phyloP scores from a whole-genome alignment of 345 rosid species.

The Trapa bicornis region DNA sequence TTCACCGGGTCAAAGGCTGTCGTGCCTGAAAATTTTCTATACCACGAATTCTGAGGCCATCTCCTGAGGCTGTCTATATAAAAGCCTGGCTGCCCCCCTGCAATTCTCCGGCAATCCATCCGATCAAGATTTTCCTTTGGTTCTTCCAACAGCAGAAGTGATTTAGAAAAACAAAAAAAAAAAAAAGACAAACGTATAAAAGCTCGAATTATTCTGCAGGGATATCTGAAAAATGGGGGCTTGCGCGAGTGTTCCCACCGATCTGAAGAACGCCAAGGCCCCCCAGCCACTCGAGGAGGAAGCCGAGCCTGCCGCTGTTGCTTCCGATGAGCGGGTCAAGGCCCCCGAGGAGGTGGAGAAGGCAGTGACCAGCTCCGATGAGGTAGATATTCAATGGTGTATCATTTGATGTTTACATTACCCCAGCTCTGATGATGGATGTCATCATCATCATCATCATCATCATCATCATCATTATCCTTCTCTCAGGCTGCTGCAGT shows the following conservation, averaged over 20 bases:
- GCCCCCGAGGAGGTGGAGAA: neutral
- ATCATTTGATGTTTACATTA: neutral
- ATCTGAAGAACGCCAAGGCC: neutral
- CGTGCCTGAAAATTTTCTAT: neutral
- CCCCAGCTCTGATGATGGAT: no score
- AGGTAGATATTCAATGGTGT: neutral
- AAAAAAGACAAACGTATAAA: neutral
- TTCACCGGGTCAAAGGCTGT: neutral
- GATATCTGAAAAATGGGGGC: neutral
- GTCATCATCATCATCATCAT: neutral
- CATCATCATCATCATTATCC: neutral
- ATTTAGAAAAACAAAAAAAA: neutral
- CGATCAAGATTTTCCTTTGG: neutral
- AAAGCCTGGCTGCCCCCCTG: neutral
- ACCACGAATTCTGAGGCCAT: neutral
- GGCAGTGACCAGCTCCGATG: neutral
- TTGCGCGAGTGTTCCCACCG: constrained; percentile 1
- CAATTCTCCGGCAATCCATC: neutral
- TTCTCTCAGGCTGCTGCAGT: neutral
- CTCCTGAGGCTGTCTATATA: neutral
- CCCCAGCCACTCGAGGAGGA: neutral
- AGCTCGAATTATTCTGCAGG: neutral
- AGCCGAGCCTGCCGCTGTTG: neutral
- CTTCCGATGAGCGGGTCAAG: neutral
- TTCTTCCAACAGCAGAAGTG: neutral